Base-by-base conservation (phyloP, 345 rosid species). In the Eucalyptus cloeziana region DNA sequence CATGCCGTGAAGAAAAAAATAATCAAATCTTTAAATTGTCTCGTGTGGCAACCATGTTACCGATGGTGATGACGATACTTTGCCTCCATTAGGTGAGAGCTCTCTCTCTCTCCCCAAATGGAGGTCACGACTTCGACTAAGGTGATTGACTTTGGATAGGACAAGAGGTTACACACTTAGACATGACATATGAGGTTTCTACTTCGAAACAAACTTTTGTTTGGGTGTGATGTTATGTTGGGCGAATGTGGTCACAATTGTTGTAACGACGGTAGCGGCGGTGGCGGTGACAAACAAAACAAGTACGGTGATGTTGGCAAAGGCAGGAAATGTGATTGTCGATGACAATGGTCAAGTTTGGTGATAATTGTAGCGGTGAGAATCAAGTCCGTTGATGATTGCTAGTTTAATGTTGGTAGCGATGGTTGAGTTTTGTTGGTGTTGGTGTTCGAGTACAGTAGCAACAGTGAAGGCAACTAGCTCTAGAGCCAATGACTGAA, bases 381-480 rank as follows among this genome's bases (percentile, higher is more conserved):
- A 10, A 33, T 2, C 24, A 21, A 69, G 24, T 25, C 2, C 2
- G 2, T 8, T 31, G 44, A 21, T 33, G 80, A 37, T 33, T 71
- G 81, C 13, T 1, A 9, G 44, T 17, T 71, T 19, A 33, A 71
- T 3, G 7, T 17, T 16, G 24, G 43, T 37, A 17, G 44, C 0
- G 0, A 33, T 9, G 4, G 2, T 33, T 1, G 25, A 17, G 40
- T 33, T 17, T 33, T 69, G 13, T 33, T 9, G 7, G 13, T 17
- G 25, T 11, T 3, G 6, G 0, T 33, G 13, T 17, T 15, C 0
- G 1, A 33, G 25, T 19, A 69, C 0, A 2, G 4, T 33, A 33
- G 44, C 13, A 16, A 0, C 0, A 4, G 6, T 1, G 5, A 69
- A 69, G 25, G 7, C 37, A 64, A 7, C 1, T 0, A 1, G 1